Percentiles rank a stretch among this genome's conserved stretches.
Conservation (phyloP, 768 basidiomycete genomes). For the Hygrophorus pudorinus region DNA sequence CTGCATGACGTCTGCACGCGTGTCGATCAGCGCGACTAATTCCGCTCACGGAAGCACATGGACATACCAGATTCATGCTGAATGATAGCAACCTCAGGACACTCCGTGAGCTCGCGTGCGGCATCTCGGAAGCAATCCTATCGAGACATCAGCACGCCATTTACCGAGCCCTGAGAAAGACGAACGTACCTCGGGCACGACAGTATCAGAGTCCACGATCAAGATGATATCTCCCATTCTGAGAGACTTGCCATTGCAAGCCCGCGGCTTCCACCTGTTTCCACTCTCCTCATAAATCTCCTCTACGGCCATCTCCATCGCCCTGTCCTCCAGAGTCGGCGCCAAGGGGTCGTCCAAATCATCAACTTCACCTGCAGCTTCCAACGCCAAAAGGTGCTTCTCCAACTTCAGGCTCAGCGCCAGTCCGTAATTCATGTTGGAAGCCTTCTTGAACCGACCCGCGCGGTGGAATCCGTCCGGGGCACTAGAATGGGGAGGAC, state of each 20-base stretch:
- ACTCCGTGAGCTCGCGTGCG: constrained; percentile 73
- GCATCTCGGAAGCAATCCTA: constrained; percentile 89
- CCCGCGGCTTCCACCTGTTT: constrained; percentile 60
- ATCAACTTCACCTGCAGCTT: constrained; percentile 26
- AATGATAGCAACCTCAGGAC: constrained; percentile 79
- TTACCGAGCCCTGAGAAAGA: not conserved
- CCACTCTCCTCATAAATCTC: constrained; percentile 56
- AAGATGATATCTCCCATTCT: constrained; percentile 75
- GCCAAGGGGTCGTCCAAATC: constrained; percentile 22
- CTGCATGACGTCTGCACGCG: constrained; percentile 70
- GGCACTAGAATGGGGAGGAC: constrained; percentile 54
- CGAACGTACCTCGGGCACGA: constrained; percentile 55
- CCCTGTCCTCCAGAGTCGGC: constrained; percentile 59
- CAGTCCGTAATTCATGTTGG: constrained; percentile 80
- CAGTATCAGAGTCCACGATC: constrained; percentile 73
- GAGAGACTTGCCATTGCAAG: constrained; percentile 62
- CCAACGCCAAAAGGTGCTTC: constrained; percentile 38
- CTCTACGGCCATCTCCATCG: constrained; percentile 64
- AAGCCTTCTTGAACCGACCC: constrained; percentile 86
- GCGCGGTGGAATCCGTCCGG: constrained; percentile 69
- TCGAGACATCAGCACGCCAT: constrained; percentile 2
- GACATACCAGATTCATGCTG: constrained; percentile 77
- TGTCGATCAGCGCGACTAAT: no score
- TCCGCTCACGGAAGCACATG: no score
- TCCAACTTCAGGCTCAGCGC: constrained; percentile 31